These are phyloP conservation scores for Hypoxylon lienhwacheense DNA, from an alignment of 495 filamentous ascomycete genomes.

Conservation along the genomic window DNA sequence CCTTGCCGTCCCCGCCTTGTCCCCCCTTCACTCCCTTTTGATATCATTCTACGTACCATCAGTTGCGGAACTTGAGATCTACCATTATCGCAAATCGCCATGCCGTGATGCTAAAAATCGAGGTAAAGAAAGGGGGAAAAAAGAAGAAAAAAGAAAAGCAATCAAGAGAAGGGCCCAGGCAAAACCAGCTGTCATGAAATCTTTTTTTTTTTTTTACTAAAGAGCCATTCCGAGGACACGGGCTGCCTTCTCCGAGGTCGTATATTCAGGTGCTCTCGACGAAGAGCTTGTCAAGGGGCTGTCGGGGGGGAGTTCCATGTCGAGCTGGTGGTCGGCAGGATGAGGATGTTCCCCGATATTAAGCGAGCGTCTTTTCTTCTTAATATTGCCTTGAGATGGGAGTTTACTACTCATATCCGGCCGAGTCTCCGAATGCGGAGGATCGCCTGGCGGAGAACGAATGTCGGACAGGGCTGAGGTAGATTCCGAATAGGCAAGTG, in stretches of 20 bases:
- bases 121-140: neutral
- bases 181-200: neutral
- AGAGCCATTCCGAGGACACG: constrained; percentile 40
- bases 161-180: neutral
- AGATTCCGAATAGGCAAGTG: constrained; percentile 41
- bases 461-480: constrained; percentile 25
- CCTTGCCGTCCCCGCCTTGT: constrained; percentile 14
- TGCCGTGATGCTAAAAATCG: neutral
- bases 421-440: constrained; percentile 18
- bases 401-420: constrained; percentile 20
- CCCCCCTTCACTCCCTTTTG: neutral
- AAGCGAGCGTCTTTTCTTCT: constrained; percentile 53
- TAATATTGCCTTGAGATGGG: constrained; percentile 53
- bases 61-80: constrained; percentile 4
- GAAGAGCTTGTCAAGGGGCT: constrained; percentile 27
- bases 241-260: constrained; percentile 39
- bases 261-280: constrained; percentile 29
- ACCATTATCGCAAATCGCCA: neutral
- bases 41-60: constrained; percentile 23
- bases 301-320: constrained; percentile 33
- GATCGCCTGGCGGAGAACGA: constrained; percentile 34
- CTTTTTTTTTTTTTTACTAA: constrained; percentile 18
- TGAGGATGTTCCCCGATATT: constrained; percentile 38
- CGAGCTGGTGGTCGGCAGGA: constrained; percentile 35
- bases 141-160: no score